Evolutionary conservation across 2,329 filamentous ascomycete species (phyloP).

Genomic region (Tolypocladium guangdongense): DNA sequence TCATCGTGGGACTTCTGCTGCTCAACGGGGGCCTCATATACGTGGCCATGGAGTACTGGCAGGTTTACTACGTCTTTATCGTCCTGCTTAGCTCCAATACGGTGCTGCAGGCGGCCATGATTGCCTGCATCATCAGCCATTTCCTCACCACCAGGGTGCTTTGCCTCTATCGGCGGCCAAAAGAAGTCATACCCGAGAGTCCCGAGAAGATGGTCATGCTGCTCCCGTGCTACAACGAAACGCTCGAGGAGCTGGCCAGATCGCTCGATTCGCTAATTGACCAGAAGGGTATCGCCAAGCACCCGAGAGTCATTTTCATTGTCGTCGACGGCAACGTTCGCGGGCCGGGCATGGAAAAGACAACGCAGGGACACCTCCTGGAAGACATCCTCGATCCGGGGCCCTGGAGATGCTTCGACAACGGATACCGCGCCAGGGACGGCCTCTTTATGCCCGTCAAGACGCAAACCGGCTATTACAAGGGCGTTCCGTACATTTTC

Average conservation of each 20-base stretch:
- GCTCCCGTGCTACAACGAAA: slow-evolving; percentile 40
- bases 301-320: slow-evolving; percentile 33
- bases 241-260: slow-evolving; percentile 27
- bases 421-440: slow-evolving; percentile 34
- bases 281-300: slow-evolving; percentile 29
- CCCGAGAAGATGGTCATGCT: slow-evolving; percentile 33
- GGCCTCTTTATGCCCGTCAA: slow-evolving; percentile 34
- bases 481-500: slow-evolving; percentile 33
- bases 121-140: slow-evolving; percentile 24
- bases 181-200: slow-evolving; percentile 22
- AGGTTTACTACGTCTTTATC: slow-evolving; percentile 32
- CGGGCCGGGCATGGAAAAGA: slow-evolving; percentile 35
- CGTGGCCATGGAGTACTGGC: slow-evolving; percentile 23
- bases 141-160: slow-evolving; percentile 18
- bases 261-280: slow-evolving; percentile 35
- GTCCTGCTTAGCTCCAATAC: slow-evolving; percentile 35
- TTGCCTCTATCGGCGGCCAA: slow-evolving; percentile 17
- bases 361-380: slow-evolving; percentile 34
- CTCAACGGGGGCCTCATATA: slow-evolving; percentile 26
- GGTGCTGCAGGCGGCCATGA: slow-evolving; percentile 29
- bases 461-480: slow-evolving; percentile 31
- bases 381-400: slow-evolving; percentile 32
- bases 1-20: slow-evolving; percentile 22
- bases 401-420: slow-evolving; percentile 22
- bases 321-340: slow-evolving; percentile 36